Evolutionary conservation across 2,329 filamentous ascomycete species (phyloP).

Genomic region (Ophiostoma fasciatum): DNA sequence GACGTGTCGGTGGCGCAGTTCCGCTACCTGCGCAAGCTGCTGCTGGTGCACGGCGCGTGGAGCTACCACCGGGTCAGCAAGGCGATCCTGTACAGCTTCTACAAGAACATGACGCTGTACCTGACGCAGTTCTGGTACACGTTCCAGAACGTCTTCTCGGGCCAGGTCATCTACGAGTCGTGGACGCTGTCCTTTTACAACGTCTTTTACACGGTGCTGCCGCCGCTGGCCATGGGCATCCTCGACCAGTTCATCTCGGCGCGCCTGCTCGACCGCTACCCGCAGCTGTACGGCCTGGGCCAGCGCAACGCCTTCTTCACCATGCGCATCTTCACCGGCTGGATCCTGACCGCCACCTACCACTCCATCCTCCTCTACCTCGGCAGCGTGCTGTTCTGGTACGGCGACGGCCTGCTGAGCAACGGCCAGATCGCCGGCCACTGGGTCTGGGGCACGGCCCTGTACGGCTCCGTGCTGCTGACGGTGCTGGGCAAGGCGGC

Average conservation of each 20-base stretch:
- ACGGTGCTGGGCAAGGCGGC: constrained; percentile 92
- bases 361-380: constrained; percentile 91
- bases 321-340: constrained; percentile 80
- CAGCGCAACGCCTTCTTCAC: constrained; percentile 91
- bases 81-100: constrained; percentile 96
- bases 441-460: constrained; percentile 94
- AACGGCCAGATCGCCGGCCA: constrained; percentile 79
- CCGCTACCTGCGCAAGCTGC: constrained; percentile 80
- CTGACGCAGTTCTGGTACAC: constrained; percentile 99
- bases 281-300: constrained; percentile 84
- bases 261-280: constrained; percentile 82
- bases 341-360: constrained; percentile 90
- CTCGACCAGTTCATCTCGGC: constrained; percentile 97
- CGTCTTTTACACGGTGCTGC: constrained; percentile 90
- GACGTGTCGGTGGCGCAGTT: constrained; percentile 96
- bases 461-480: constrained; percentile 85
- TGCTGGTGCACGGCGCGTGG: constrained; percentile 93
- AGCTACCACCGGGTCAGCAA: constrained; percentile 95
- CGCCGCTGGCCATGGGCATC: constrained; percentile 86
- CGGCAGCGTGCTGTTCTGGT: constrained; percentile 66
- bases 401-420: constrained; percentile 58
- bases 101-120: constrained; percentile 97
- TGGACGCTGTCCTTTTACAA: constrained; percentile 99
- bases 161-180: constrained; percentile 95
- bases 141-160: constrained; percentile 96